These are phyloP conservation scores for Trypanosoma platydactyli DNA, from an alignment of 208 protist species.

Conservation along the genomic window DNA sequence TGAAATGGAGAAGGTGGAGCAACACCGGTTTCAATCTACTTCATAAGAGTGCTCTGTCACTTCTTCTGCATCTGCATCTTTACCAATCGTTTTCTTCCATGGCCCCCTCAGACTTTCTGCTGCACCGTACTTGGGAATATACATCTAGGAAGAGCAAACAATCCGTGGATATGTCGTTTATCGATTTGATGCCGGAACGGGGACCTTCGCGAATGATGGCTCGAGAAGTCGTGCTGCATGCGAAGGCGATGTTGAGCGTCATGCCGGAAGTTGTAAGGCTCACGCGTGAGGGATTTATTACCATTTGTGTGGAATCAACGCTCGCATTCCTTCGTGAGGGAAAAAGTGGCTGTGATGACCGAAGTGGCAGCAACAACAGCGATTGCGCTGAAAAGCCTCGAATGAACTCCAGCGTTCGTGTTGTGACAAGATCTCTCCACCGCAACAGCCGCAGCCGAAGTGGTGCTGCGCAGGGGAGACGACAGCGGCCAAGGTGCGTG, in stretches of 20 bases:
- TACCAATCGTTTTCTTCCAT: not conserved
- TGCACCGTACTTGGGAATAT: too few species aligned
- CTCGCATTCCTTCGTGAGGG: conserved; percentile 7
- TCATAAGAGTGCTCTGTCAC: not conserved
- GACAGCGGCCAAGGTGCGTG: not conserved
- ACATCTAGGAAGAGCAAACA: not conserved
- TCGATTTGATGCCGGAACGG: not conserved
- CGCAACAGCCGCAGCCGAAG: not conserved
- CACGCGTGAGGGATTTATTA: conserved; percentile 19
- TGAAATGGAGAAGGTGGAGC: too few species aligned
- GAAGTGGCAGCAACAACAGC: not conserved
- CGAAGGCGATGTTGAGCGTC: conserved; percentile 14
- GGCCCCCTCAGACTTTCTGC: too few species aligned
- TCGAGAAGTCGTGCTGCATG: conserved; percentile 6
- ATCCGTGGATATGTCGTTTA: not conserved
- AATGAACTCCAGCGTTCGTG: too few species aligned
- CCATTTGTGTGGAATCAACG: conserved; percentile 18
- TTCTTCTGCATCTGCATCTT: not conserved
- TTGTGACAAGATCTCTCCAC: not conserved
- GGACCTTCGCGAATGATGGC: not conserved
- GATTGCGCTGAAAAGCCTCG: not conserved
- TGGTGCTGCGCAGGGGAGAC: not conserved
- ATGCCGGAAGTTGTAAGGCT: conserved; percentile 8
- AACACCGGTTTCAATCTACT: too few species aligned
- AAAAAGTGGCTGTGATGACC: not conserved